Evolutionary conservation across 23 red algal species (phyloP).

Genomic region (Rhodosorus marinus): DNA sequence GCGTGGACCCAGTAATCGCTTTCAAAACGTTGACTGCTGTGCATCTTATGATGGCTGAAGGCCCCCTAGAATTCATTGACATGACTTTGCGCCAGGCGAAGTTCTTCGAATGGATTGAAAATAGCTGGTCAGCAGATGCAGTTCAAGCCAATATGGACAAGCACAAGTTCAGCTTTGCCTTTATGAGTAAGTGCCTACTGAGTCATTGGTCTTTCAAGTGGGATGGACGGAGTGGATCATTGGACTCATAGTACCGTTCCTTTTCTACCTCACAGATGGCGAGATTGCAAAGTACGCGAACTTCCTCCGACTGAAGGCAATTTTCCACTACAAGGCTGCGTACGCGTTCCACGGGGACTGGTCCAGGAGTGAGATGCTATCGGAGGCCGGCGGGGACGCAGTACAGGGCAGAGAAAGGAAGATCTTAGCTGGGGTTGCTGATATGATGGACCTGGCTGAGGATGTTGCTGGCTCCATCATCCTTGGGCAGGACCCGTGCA

Average conservation of each 20-base stretch:
- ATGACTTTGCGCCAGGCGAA: constrained; percentile 27
- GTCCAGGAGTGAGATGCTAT: constrained; percentile 17
- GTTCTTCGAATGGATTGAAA: constrained; percentile 43
- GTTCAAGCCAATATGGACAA: too few relatives aligned
- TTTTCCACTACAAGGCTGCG: constrained; percentile 37
- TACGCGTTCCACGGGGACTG: constrained; percentile 32
- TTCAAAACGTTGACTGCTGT: constrained; percentile 26
- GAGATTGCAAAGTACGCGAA: constrained; percentile 45
- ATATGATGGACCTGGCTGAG: constrained; percentile 24
- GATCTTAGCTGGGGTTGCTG: constrained; percentile 48
- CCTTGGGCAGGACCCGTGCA: too few relatives aligned
- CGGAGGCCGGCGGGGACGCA: constrained; percentile 17
- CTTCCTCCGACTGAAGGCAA: constrained; percentile 36
- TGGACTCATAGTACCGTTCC: too few relatives aligned
- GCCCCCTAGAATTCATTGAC: constrained; percentile 10
- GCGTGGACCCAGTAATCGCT: constrained; percentile 26
- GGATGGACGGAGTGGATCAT: too few relatives aligned
- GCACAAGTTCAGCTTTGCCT: too few relatives aligned
- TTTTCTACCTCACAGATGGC: constrained; percentile 21
- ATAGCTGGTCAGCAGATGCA: constrained; percentile 37
- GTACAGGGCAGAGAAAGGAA: constrained; percentile 24
- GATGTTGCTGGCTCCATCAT: too few relatives aligned
- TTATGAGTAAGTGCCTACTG: too few relatives aligned
- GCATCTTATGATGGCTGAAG: constrained; percentile 48
- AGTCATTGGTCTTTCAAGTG: too few relatives aligned